phyloP scores from a whole-genome alignment of 23 red algal genomes.

The Cyanidioschyzon merolae region DNA sequence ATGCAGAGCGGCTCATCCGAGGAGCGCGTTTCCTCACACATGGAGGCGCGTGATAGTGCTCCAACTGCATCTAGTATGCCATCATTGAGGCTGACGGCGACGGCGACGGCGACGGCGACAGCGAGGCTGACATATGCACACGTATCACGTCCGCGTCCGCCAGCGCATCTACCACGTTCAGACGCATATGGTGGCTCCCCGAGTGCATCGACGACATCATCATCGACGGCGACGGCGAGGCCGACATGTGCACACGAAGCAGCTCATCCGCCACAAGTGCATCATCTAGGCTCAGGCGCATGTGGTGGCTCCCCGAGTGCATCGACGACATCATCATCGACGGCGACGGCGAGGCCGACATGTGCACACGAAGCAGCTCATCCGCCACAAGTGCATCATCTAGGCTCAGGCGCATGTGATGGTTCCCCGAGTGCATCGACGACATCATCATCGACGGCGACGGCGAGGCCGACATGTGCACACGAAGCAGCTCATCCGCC shows the following conservation, averaged over 20 bases:
- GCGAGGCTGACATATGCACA: background rate
- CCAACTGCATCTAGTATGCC: too few species aligned
- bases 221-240: constrained; percentile 16
- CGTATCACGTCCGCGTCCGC: background rate
- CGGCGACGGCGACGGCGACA: constrained; percentile 8
- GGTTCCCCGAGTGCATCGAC: too few species aligned
- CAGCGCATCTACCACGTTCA: background rate
- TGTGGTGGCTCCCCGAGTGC: too few species aligned
- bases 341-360: background rate
- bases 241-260: background rate
- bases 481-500: background rate
- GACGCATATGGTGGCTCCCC: background rate
- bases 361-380: background rate
- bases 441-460: background rate
- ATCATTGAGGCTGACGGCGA: too few species aligned
- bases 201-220: constrained; percentile 1
- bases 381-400: background rate
- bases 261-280: background rate
- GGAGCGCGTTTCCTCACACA: too few species aligned
- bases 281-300: too few species aligned
- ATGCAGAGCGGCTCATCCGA: too few species aligned
- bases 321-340: background rate
- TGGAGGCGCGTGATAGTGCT: too few species aligned
- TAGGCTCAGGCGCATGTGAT: too few species aligned
- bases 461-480: background rate